Percentiles rank a stretch among this genome's conserved stretches.
Evolutionary conservation across 2,329 filamentous ascomycete genomes (phyloP).

Genomic region (Penicillium sp.): DNA sequence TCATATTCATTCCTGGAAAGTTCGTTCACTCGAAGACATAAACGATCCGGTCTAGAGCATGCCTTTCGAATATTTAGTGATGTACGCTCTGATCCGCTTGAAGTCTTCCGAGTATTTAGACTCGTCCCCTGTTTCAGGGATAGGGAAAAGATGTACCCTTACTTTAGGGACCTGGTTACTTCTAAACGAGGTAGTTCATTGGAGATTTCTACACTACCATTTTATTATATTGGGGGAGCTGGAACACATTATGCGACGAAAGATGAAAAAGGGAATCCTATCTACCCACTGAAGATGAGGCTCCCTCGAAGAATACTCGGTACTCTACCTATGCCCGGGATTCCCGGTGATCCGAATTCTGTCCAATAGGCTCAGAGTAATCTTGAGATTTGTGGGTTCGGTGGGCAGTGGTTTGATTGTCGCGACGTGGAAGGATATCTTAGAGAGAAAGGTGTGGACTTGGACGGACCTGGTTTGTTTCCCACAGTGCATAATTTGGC

Average conservation of each 20-base stretch:
- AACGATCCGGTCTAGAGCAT: constrained; percentile 64
- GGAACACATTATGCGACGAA: constrained; percentile 62
- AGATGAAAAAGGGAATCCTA: constrained; percentile 38
- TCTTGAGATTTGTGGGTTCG: constrained; percentile 18
- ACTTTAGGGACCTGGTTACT: constrained; percentile 42
- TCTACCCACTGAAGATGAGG: constrained; percentile 31
- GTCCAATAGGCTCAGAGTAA: neutral
- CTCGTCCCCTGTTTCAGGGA: constrained; percentile 64
- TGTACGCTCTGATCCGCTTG: constrained; percentile 48
- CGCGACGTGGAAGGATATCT: constrained; percentile 25
- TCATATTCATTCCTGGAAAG: constrained; percentile 61
- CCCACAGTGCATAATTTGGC: neutral
- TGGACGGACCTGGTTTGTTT: neutral
- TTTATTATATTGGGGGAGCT: constrained; percentile 65
- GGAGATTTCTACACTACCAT: constrained; percentile 60
- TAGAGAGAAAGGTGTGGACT: constrained; percentile 2
- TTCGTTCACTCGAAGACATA: constrained; percentile 69
- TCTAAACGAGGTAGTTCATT: constrained; percentile 51
- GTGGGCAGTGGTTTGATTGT: constrained; percentile 25
- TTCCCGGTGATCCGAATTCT: neutral
- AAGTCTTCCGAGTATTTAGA: constrained; percentile 62
- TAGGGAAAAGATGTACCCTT: constrained; percentile 39
- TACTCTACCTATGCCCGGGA: neutral
- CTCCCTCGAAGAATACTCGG: constrained; percentile 20
- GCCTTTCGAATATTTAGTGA: constrained; percentile 58